Base-by-base conservation (phyloP, 495 filamentous ascomycete genomes). In the Patellaria atrata region DNA sequence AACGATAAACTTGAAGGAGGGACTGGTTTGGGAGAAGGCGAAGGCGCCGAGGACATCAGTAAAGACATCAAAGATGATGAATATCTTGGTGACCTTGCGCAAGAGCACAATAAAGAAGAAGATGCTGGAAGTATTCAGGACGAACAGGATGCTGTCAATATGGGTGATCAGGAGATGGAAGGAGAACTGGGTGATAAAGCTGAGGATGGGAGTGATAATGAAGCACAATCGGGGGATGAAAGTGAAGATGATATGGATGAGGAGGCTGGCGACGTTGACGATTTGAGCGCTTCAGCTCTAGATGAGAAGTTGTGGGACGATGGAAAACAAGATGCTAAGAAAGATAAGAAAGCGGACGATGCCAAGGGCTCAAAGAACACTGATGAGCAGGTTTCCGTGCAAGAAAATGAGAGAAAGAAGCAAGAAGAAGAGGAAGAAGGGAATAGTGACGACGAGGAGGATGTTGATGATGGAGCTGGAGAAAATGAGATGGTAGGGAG, bases 271-370 rank as follows among this genome's bases (percentile, higher is more conserved):
- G 76, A 80, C 52, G 82, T 97, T 4, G 79, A 93, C 62, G 82
- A 86, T 44, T 62, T 92, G 13, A 85, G 91, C 44, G 75, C 82
- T 5, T 77, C 73, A 12, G 82, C 85, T 11, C 77, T 97, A 1
- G 89, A 97, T 53, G 89, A 97, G 58, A 96, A 94, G 61, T 77
- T 94, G 63, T 97, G 89, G 89, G 84, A 96, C 56, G 85, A 79
- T 6, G 71, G 70, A 27, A 72, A 68, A 12, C 77, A 82, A 31
- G 77, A 84, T 11, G 62, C 77, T 10, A 75, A 83, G 34, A 86
- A 87, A 46, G 82, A 94, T 17, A 41, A 65, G 34, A 64, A 73
- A 32, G 63, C 76, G 12, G 72, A 82, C 34, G 65, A 80, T 43
- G 65, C 72, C 36, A 62, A 75, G 31, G 58, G 77, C 22, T 59